A percentile compares a stretch with the other conserved stretches of the same genome.
These are phyloP conservation scores for Pachysandra terminalis DNA, from an alignment of 164 flowering plant species.

Conservation along the genomic window DNA sequence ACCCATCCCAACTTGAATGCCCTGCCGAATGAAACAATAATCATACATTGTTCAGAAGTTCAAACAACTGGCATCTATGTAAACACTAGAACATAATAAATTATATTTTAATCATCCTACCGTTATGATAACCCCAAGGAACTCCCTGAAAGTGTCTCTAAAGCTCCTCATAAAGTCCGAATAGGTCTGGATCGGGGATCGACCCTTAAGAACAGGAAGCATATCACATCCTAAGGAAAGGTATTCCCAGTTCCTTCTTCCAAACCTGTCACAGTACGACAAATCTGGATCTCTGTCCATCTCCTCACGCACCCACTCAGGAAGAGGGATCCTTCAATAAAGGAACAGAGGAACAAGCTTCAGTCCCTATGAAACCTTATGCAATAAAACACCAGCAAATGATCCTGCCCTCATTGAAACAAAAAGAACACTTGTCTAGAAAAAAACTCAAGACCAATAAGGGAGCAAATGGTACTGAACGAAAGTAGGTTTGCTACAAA, in stretches of 20 bases:
- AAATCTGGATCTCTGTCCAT: slow-evolving; percentile 54
- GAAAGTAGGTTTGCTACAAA: too few species aligned
- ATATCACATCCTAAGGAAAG: slow-evolving; percentile 68
- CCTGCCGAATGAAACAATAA: slow-evolving; percentile 34
- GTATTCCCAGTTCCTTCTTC: slow-evolving; percentile 57
- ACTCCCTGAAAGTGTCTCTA: slow-evolving; percentile 46
- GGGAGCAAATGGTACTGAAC: too few species aligned
- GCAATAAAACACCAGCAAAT: not conserved
- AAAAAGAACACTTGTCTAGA: not conserved
- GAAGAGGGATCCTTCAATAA: slow-evolving; percentile 62
- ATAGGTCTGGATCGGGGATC: slow-evolving; percentile 69
- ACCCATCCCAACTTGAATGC: slow-evolving; percentile 75
- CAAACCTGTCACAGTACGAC: slow-evolving; percentile 56
- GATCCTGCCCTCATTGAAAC: not conserved
- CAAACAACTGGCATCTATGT: too few species aligned
- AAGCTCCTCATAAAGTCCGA: slow-evolving; percentile 69
- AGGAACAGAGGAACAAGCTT: not conserved
- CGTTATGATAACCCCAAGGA: slow-evolving; percentile 47
- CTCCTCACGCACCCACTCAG: slow-evolving; percentile 62
- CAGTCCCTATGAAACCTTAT: not conserved
- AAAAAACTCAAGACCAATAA: not conserved
- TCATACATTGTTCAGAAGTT: too few species aligned
- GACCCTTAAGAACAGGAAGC: slow-evolving; percentile 59
- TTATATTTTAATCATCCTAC: slow-evolving; percentile 25
- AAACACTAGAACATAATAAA: not conserved